Percentiles rank a stretch among this genome's conserved stretches.
Conservation (phyloP, 305 asterid species). For the Rubia occidens region DNA sequence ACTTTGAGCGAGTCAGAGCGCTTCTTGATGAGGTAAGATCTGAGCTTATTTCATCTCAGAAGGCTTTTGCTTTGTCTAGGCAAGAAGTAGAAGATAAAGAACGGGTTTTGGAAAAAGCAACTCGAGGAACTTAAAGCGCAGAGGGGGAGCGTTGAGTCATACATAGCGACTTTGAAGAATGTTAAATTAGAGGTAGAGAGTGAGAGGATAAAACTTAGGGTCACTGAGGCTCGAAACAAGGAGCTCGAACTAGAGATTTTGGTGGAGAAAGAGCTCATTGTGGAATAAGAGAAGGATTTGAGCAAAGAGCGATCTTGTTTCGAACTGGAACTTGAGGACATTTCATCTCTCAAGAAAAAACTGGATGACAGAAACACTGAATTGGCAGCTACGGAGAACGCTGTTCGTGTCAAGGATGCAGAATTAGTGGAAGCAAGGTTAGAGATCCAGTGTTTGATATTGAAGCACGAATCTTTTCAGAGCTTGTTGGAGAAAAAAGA, state of each 20-base stretch:
- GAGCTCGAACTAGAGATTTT: conserved; percentile 54
- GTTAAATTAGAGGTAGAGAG: conserved; percentile 62
- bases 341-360: conserved; percentile 39
- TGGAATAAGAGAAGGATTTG: conserved; percentile 43
- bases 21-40: conserved; percentile 63
- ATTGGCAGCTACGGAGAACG: conserved; percentile 43
- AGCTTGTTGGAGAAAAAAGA: conserved; percentile 56
- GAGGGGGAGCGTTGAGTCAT: conserved; percentile 43
- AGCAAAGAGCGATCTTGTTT: conserved; percentile 43
- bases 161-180: conserved; percentile 48
- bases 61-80: conserved; percentile 48
- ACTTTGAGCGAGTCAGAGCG: conserved; percentile 53
- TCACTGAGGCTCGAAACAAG: conserved; percentile 55
- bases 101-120: conserved; percentile 42
- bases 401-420: conserved; percentile 55
- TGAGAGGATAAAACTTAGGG: conserved; percentile 51
- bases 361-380: conserved; percentile 41
- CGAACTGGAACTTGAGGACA: conserved; percentile 37
- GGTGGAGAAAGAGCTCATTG: conserved; percentile 52
- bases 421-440: conserved; percentile 68
- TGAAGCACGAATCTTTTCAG: conserved; percentile 51
- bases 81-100: conserved; percentile 47
- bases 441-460: conserved; percentile 54
- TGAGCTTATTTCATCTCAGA: conserved; percentile 62
- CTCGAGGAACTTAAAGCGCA: conserved; percentile 55